A percentile compares a stretch with the other conserved stretches of the same genome.
These are phyloP conservation scores for Fusarium sp. DNA, from an alignment of 2,329 filamentous ascomycete genomes.

Conservation along the genomic window DNA sequence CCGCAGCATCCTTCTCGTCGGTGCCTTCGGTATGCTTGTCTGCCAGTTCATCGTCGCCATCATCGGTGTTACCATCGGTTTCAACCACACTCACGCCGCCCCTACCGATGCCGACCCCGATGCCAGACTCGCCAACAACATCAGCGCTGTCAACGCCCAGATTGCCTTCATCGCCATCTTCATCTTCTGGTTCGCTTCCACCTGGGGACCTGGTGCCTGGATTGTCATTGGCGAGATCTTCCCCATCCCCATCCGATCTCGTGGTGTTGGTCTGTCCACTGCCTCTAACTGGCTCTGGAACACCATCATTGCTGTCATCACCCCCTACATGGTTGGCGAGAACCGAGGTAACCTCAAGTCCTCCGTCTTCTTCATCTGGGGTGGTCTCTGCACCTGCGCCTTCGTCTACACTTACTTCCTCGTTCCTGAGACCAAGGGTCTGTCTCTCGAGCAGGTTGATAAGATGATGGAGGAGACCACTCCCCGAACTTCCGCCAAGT, in stretches of 20 bases:
- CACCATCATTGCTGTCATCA: conserved; percentile 77
- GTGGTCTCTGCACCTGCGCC: conserved; percentile 71
- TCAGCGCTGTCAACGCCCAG: conserved; percentile 68
- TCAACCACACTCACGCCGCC: conserved; percentile 63
- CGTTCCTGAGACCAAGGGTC: conserved; percentile 80
- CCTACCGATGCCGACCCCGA: conserved; percentile 54
- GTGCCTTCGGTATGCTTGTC: conserved; percentile 84
- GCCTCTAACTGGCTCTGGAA: conserved; percentile 77
- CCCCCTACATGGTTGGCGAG: conserved; percentile 73
- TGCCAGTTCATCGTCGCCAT: conserved; percentile 91
- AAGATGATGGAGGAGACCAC: conserved; percentile 91
- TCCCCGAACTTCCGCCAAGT: conserved; percentile 80
- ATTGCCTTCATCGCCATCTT: conserved; percentile 92
- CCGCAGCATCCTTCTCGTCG: conserved; percentile 81
- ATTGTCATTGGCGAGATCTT: conserved; percentile 91
- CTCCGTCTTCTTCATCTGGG: conserved; percentile 83
- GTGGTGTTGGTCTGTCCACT: conserved; percentile 87
- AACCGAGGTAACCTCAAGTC: conserved; percentile 62
- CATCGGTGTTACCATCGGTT: conserved; percentile 73
- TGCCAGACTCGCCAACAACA: conserved; percentile 63
- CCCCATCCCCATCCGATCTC: conserved; percentile 88
- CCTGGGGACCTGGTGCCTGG: conserved; percentile 88
- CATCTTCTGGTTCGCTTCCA: conserved; percentile 92
- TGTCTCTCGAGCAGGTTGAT: conserved; percentile 84
- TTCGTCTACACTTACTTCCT: conserved; percentile 79